Base-by-base conservation (phyloP, 768 basidiomycete genomes). In the Lyophyllum atratum region DNA sequence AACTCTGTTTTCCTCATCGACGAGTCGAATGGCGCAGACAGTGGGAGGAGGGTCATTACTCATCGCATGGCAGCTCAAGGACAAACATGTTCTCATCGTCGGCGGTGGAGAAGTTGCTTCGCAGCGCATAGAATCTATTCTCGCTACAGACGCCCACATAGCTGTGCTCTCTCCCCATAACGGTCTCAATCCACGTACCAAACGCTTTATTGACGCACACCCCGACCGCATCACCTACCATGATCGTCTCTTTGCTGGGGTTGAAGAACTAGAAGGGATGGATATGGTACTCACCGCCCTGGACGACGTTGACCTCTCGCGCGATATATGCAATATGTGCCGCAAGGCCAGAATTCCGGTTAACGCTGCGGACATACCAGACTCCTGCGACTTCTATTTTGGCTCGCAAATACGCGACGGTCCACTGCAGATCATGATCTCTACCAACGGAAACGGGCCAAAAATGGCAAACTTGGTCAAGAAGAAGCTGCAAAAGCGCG, bases 341-440 rank as follows among this genome's bases (percentile, higher is more conserved):
- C 76, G 93, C 53, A 76, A 80, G 24, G 78, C 72, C 52, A 82
- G 78, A 46, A 89, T 98, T 49, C 93, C 95, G 7, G 89, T 96
- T 53, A 99, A 99, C 72, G 93, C 94, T 59, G 97, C 97, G 37
- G 96, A 99, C 75, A 90, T 98, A 58, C 97, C 97, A 2, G 86
- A 91, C 43, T 84, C 87, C 42, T 99, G 97, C 79, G 96, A 99
- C 73, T 99, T 99, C 68, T 98, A 95, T 78, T 99, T 98, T 74
- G 97, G 97, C 49, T 90, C 93, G 3, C 92, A 93, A 70, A 86
- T 98, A 58, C 87, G 93, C 28, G 82, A 87, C 58, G 95, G 96
- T 0, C 92, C 95, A 0, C 76, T 99, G 22, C 95, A 97, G 73
- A 85, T 99, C 61, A 90, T 98, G 90, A 86, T 99, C 50, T 95